Base-by-base conservation (phyloP, 495 filamentous ascomycete genomes). In the Symbiotaphrina buchneri region DNA sequence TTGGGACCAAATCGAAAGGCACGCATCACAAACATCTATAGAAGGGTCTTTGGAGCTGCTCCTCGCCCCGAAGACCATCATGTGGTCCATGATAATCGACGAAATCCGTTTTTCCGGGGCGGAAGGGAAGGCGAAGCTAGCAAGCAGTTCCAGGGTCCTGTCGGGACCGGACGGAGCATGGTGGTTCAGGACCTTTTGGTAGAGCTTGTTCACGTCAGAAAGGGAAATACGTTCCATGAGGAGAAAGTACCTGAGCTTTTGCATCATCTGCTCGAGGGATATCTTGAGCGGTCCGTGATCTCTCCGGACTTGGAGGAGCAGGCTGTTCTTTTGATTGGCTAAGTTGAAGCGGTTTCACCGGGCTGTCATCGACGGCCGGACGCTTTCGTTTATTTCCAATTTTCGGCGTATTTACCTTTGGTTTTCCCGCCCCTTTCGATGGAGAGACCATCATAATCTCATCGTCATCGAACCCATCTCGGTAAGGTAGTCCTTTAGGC, bases 401-500 rank as follows among this genome's bases (percentile, higher is more conserved):
- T 28, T 61, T 69, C n/a, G 70, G 63, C 1, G 74, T 77, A 4
- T 41, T 43, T 19, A 55, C 48, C 35, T 66, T 71, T 5, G 53
- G 59, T 29, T 53, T 48, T 30, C 53, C 58, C 2, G 46, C 50
- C 20, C 38, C 44, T 40, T 63, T 71, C 33, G 55, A 65, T 1
- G 68, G 68, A 17, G 68, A 74, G 5, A 58, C 41, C 34, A 63
- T 48, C 16, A 60, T 45, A 25, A 79, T 65, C 38, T 81, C 74
- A 25, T 71, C 63, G 35, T 81, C 71, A 28, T 75, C 68, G 40
- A 81, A 81, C 16, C 74, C 74, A 56, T 81, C 74, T 15, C 73
- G 53, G 24, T 66, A 61, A 0, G 60, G 57, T 7, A 63, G 51
- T n/a, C 47, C 43, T 37, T 53, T 63, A 16, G 46, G 47, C 44